phyloP scores from a whole-genome alignment of 1,139 yeast genomes.

The Geotrichum aggregatum region DNA sequence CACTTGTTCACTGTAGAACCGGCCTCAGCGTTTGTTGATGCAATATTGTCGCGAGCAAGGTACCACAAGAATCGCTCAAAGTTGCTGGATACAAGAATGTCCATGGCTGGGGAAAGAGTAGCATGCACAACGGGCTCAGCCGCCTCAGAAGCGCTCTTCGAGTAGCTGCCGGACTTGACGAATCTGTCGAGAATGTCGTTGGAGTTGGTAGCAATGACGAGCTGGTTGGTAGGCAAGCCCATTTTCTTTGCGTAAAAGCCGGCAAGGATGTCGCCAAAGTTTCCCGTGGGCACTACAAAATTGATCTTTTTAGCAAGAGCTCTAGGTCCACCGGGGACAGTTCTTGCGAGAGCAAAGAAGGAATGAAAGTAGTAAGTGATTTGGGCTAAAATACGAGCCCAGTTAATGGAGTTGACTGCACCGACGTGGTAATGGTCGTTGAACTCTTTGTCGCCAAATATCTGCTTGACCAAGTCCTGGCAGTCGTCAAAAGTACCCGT shows the following conservation, averaged over 20 bases:
- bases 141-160: constrained; percentile 44
- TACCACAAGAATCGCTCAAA: constrained; percentile 96
- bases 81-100: constrained; percentile 87
- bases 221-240: constrained; percentile 87
- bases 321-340: constrained; percentile 35
- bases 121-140: constrained; percentile 67
- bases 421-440: constrained; percentile 89
- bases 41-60: constrained; percentile 67
- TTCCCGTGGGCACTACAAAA: constrained; percentile 94
- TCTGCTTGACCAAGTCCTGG: constrained; percentile 90
- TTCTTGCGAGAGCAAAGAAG: constrained; percentile 62
- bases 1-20: constrained; percentile 67
- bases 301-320: constrained; percentile 45
- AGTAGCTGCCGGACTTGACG: constrained; percentile 77
- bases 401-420: constrained; percentile 95
- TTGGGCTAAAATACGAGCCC: constrained; percentile 98
- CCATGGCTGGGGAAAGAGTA: constrained; percentile 97
- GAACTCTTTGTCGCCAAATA: constrained; percentile 85
- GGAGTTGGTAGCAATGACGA: constrained; percentile 91
- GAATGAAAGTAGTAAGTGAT: constrained; percentile 94
- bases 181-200: constrained; percentile 93
- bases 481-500: constrained; percentile 97
- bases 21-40: constrained; percentile 60
- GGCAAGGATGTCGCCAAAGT: constrained; percentile 95
- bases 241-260: constrained; percentile 91